These are phyloP conservation scores for Agarophyton chilense DNA, from an alignment of 23 red algal species.

Conservation along the genomic window DNA sequence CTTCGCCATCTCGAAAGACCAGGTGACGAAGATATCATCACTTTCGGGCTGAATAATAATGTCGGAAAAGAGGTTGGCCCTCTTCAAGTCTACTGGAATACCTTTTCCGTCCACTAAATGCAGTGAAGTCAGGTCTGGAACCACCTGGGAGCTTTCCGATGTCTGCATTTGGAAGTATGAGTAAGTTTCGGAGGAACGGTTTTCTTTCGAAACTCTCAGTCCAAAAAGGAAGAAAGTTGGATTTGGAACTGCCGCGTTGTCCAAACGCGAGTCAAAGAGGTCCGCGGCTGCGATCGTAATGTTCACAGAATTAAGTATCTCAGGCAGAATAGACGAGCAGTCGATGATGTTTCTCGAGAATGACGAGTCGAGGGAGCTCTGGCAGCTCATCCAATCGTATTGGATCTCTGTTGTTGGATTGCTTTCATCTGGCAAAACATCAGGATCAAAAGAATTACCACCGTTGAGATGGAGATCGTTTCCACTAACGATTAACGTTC, in stretches of 20 bases:
- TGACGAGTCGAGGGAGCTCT: conserved; percentile 21
- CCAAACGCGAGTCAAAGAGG: conserved; percentile 33
- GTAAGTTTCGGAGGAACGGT: conserved; percentile 16
- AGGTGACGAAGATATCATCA: conserved; percentile 6
- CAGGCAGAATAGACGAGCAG: conserved; percentile 36
- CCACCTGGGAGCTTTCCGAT: not conserved
- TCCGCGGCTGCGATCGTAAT: conserved; percentile 33
- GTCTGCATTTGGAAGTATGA: conserved; percentile 46
- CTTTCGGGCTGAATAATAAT: conserved; percentile 46
- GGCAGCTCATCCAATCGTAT: conserved; percentile 43
- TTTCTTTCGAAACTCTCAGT: conserved; percentile 35
- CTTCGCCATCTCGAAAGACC: conserved; percentile 52
- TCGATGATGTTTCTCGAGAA: conserved; percentile 8
- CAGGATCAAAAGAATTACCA: conserved; percentile 58
- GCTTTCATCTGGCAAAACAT: conserved; percentile 44
- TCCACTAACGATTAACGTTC: conserved; percentile 26
- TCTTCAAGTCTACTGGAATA: conserved; percentile 5
- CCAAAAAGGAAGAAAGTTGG: conserved; percentile 53
- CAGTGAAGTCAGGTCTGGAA: conserved; percentile 21
- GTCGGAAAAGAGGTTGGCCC: conserved; percentile 8
- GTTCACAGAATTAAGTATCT: not conserved
- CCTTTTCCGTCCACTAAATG: conserved; percentile 44
- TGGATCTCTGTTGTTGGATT: conserved; percentile 29
- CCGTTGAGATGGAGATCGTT: conserved; percentile 35
- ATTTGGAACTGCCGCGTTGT: not conserved